Conservation (phyloP, 2,329 filamentous ascomycete genomes). For the Xylaria sp. region DNA sequence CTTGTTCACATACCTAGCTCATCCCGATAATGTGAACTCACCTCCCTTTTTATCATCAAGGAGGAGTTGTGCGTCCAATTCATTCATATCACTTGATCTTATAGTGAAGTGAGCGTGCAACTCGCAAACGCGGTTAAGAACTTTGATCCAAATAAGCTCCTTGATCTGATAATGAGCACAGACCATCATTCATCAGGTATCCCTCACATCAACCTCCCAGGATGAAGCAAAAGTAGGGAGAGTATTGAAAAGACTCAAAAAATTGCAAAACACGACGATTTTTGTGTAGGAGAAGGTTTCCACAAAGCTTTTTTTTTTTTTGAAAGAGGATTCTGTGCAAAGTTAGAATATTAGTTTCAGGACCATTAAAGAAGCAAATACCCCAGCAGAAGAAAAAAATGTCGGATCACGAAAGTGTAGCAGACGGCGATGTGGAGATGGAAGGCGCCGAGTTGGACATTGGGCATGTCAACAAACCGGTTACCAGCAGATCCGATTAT, state of each 20-base stretch:
- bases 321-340: not conserved
- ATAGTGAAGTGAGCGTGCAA: not conserved
- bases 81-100: not conserved
- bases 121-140: not conserved
- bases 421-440: slow-evolving; percentile 48
- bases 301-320: not conserved
- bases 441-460: slow-evolving; percentile 38
- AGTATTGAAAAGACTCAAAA: slow-evolving; percentile 13
- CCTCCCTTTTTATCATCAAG: slow-evolving; percentile 1
- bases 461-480: slow-evolving; percentile 37
- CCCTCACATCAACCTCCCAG: slow-evolving; percentile 27
- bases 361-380: not conserved
- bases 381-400: slow-evolving; percentile 28
- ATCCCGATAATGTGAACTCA: slow-evolving; percentile 14
- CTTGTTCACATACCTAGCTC: not conserved
- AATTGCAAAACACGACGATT: not conserved
- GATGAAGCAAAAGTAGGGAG: slow-evolving; percentile 34
- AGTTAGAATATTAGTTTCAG: not conserved
- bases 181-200: slow-evolving; percentile 24
- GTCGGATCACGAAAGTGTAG: slow-evolving; percentile 37
- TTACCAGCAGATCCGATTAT: slow-evolving; percentile 24
- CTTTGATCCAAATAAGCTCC: not conserved
- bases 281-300: too few relatives aligned
- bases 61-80: not conserved
- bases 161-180: slow-evolving; percentile 33